A percentile compares a stretch with the other conserved stretches of the same genome.
Evolutionary conservation across 306 rosid genomes (phyloP).

Genomic region (Citrullus mucosospermus): DNA sequence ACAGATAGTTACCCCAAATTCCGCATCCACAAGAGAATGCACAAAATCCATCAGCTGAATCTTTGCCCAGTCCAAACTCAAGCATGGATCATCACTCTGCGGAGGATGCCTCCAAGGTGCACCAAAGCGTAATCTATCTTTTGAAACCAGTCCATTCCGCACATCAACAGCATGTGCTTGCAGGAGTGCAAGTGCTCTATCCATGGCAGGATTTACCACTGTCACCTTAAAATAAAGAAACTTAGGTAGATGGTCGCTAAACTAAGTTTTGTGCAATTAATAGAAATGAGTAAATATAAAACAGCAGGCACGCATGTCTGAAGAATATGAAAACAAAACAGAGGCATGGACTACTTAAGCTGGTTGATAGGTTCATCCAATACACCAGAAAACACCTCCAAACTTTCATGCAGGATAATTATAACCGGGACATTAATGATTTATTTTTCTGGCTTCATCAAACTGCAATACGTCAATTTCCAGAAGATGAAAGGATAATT

Average conservation of each 20-base stretch:
- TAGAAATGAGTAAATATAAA: not conserved
- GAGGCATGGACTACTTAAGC: not conserved
- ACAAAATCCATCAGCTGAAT: slow-evolving; percentile 88
- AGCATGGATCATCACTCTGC: slow-evolving; percentile 34
- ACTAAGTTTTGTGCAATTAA: not conserved
- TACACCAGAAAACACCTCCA: not conserved
- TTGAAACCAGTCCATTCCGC: slow-evolving; percentile 39
- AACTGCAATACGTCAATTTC: not conserved
- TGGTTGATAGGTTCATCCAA: not conserved
- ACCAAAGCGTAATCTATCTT: slow-evolving; percentile 75
- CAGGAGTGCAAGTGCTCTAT: slow-evolving; percentile 59
- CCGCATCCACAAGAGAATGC: slow-evolving; percentile 54
- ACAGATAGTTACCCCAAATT: slow-evolving; percentile 56
- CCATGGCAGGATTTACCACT: slow-evolving; percentile 90
- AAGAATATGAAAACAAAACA: not conserved
- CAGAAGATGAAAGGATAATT: not conserved
- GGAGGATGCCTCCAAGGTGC: slow-evolving; percentile 99
- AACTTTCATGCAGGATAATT: not conserved
- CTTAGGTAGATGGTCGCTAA: not conserved
- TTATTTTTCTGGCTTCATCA: not conserved
- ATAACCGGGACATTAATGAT: not conserved
- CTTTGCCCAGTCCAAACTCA: slow-evolving; percentile 64
- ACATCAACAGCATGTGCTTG: slow-evolving; percentile 66
- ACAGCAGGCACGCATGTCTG: not conserved
- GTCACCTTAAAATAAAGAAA: slow-evolving; percentile 42